phyloP scores from a whole-genome alignment of 768 basidiomycete species.

The Podaxis rugospora region DNA sequence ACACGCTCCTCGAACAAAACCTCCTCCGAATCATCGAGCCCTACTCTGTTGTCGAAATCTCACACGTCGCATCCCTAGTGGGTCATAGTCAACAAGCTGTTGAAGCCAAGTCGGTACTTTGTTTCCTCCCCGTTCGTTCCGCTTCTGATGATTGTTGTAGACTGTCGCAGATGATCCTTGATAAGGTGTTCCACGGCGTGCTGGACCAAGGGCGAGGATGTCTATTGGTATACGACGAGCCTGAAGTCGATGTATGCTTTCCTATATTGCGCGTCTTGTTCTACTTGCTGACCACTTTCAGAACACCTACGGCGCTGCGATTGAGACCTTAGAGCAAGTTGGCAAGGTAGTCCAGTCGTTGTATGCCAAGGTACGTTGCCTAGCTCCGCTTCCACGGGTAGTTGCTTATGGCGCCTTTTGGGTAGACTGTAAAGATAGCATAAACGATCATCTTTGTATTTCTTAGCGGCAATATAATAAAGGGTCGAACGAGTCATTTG shows the following conservation, averaged over 20 bases:
- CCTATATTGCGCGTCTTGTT: constrained; percentile 8
- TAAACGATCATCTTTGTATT: constrained; percentile 8
- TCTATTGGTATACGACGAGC: constrained; percentile 85
- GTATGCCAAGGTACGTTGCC: constrained; percentile 65
- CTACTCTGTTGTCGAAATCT: constrained; percentile 88
- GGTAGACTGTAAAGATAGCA: constrained; percentile 25
- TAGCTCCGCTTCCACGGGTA: not conserved
- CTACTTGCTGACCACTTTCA: constrained; percentile 23
- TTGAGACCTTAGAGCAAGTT: constrained; percentile 86
- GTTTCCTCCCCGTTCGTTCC: too few relatives aligned
- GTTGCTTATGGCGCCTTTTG: not conserved
- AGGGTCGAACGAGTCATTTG: too few relatives aligned
- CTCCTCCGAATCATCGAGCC: constrained; percentile 93
- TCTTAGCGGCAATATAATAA: too few relatives aligned
- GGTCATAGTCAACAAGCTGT: constrained; percentile 86
- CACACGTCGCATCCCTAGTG: constrained; percentile 82
- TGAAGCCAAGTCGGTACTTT: constrained; percentile 68
- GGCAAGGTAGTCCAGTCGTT: constrained; percentile 92
- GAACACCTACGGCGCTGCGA: constrained; percentile 86
- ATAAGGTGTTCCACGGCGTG: constrained; percentile 91
- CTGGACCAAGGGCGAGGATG: constrained; percentile 96
- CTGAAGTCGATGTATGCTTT: constrained; percentile 72
- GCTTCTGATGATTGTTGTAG: constrained; percentile 32
- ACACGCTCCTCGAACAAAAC: constrained; percentile 95
- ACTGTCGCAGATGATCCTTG: constrained; percentile 96